Conservation (phyloP, 2,329 filamentous ascomycete species). For the Neophaeococcomyces mojaviensis region DNA sequence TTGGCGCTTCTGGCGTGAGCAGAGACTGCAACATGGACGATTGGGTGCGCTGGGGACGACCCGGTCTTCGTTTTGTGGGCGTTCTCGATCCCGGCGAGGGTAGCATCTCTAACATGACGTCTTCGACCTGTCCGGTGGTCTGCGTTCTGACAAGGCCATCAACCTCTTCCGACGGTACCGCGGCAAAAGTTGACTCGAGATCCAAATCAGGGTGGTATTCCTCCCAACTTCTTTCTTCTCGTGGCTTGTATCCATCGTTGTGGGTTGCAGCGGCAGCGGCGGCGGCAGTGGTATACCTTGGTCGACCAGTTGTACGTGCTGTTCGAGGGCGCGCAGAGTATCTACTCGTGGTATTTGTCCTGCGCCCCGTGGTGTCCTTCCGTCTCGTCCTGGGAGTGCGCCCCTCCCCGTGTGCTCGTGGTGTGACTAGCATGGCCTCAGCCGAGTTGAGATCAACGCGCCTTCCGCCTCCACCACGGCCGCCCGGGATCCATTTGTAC, state of each 20-base stretch:
- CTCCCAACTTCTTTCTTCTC: conserved; percentile 94
- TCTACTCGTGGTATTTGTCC: conserved; percentile 19
- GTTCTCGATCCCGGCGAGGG: conserved; percentile 74
- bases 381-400: conserved; percentile 15
- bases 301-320: conserved; percentile 33
- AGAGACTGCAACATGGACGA: conserved; percentile 55
- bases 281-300: conserved; percentile 76
- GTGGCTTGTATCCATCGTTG: conserved; percentile 91
- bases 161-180: conserved; percentile 76
- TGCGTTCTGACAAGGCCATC: conserved; percentile 58
- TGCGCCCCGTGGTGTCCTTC: conserved; percentile 11
- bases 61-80: conserved; percentile 52
- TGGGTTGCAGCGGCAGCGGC: conserved; percentile 82
- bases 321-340: conserved; percentile 4
- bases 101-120: conserved; percentile 16
- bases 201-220: conserved; percentile 96
- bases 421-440: conserved; percentile 22
- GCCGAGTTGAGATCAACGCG: conserved; percentile 64
- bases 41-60: conserved; percentile 57
- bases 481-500: conserved; percentile 57
- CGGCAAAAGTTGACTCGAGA: conserved; percentile 69
- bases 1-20: conserved; percentile 51
- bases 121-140: conserved; percentile 22
- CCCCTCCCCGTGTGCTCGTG: conserved; percentile 50
- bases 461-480: conserved; percentile 75